A percentile compares a stretch with the other conserved stretches of the same genome.
These are phyloP conservation scores for Amylocystis lapponica DNA, from an alignment of 768 basidiomycete genomes.

Conservation along the genomic window DNA sequence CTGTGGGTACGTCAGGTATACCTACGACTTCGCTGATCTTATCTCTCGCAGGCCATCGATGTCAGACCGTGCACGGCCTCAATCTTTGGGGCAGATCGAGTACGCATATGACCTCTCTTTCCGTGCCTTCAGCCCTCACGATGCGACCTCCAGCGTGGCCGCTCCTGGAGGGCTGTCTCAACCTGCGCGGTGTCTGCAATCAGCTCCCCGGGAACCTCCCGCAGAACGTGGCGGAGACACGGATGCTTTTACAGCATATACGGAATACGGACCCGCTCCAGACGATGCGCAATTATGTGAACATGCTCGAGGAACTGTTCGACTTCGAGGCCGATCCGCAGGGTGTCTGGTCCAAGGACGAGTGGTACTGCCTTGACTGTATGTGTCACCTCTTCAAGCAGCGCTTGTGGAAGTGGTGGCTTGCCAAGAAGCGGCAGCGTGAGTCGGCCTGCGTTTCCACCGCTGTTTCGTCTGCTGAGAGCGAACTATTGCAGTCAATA, in stretches of 20 bases:
- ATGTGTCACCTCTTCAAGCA: constrained; percentile 10
- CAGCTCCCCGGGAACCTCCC: constrained; percentile 10
- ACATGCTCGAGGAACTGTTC: constrained; percentile 4
- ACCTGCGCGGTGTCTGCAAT: neutral
- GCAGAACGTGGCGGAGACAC: constrained; percentile 6
- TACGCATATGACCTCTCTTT: constrained; percentile 9
- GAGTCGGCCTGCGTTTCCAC: no score
- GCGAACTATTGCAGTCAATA: no score
- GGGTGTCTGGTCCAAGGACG: constrained; percentile 16
- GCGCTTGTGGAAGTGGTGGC: constrained; percentile 17
- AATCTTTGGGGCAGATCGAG: constrained; percentile 23
- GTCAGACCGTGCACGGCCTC: constrained; percentile 7
- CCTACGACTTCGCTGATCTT: neutral
- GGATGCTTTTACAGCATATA: neutral
- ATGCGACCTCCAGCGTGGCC: constrained; percentile 8
- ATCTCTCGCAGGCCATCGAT: constrained; percentile 11
- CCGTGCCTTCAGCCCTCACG: neutral
- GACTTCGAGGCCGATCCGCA: constrained; percentile 5
- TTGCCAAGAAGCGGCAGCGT: neutral
- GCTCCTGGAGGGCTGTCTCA: constrained; percentile 6
- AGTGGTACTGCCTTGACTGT: constrained; percentile 23
- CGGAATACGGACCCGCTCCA: no score
- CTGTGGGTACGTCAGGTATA: constrained; percentile 14
- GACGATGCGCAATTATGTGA: no score
- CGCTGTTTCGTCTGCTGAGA: no score